Conservation (phyloP, 768 basidiomycete genomes). For the Mycena albidolilacea region DNA sequence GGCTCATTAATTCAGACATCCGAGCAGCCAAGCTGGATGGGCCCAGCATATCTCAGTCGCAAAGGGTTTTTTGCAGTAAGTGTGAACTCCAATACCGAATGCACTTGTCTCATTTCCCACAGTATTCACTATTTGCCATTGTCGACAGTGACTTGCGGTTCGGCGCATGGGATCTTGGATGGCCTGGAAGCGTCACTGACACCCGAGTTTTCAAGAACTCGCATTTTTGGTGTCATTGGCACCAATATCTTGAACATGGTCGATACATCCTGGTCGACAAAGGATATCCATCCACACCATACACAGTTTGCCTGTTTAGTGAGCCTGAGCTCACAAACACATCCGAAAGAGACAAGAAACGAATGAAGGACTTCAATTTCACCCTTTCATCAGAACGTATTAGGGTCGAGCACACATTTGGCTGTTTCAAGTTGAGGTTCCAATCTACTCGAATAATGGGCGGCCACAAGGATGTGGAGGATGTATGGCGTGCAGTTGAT, state of each 20-base stretch:
- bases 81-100: background rate
- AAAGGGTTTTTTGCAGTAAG: slow-evolving; percentile 7
- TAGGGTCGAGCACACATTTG: slow-evolving; percentile 14
- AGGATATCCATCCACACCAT: slow-evolving; percentile 23
- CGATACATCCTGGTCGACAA: slow-evolving; percentile 23
- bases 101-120: slow-evolving; percentile 6
- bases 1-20: slow-evolving; percentile 17
- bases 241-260: slow-evolving; percentile 14
- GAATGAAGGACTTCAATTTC: slow-evolving; percentile 18
- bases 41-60: slow-evolving; percentile 8
- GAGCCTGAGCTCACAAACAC: slow-evolving; percentile 14
- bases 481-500: slow-evolving; percentile 20
- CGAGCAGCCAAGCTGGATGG: slow-evolving; percentile 19
- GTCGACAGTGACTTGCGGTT: background rate
- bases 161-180: background rate
- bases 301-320: slow-evolving; percentile 15
- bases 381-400: slow-evolving; percentile 20
- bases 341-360: background rate
- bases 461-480: slow-evolving; percentile 22
- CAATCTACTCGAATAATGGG: slow-evolving; percentile 25
- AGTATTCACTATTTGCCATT: slow-evolving; percentile 22
- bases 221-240: background rate
- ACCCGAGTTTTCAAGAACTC: no score
- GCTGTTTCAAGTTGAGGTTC: slow-evolving; percentile 23
- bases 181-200: background rate